Evolutionary conservation across 2,329 filamentous ascomycete species (phyloP).

Genomic region (Emmonsiellopsis sp.): DNA sequence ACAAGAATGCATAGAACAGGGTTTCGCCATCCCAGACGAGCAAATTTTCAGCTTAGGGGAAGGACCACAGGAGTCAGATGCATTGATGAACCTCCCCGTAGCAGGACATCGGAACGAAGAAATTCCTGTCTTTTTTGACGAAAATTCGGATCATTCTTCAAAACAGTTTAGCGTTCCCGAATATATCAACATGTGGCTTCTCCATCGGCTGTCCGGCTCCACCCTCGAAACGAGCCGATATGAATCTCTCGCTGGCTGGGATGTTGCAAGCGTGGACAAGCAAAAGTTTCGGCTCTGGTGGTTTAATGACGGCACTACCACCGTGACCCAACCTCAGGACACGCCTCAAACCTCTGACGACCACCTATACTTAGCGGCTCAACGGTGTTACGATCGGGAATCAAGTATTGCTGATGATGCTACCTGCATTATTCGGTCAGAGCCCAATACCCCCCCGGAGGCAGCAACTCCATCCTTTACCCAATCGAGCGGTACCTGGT

Average conservation of each 20-base stretch:
- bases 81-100: neutral
- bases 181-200: conserved; percentile 1
- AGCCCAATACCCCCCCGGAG: too few relatives aligned
- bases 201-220: neutral
- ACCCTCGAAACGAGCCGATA: neutral
- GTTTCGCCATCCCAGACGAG: neutral
- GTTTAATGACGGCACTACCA: neutral
- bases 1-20: neutral
- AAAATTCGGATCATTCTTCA: neutral
- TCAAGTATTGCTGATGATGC: neutral
- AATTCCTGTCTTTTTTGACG: neutral
- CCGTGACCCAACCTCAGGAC: neutral
- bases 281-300: neutral
- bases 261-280: neutral
- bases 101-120: neutral
- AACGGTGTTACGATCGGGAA: neutral
- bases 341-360: neutral
- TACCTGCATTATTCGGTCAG: too few relatives aligned
- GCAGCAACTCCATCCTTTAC: too few relatives aligned
- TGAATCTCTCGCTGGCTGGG: neutral
- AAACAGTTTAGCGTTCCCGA: neutral
- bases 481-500: too few relatives aligned
- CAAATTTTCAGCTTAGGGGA: neutral
- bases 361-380: neutral
- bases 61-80: neutral